Percentiles rank a stretch among this genome's conserved stretches.
Evolutionary conservation across 371 early-diverging fungal genomes (phyloP).

Genomic region (Coemansia sp.): DNA sequence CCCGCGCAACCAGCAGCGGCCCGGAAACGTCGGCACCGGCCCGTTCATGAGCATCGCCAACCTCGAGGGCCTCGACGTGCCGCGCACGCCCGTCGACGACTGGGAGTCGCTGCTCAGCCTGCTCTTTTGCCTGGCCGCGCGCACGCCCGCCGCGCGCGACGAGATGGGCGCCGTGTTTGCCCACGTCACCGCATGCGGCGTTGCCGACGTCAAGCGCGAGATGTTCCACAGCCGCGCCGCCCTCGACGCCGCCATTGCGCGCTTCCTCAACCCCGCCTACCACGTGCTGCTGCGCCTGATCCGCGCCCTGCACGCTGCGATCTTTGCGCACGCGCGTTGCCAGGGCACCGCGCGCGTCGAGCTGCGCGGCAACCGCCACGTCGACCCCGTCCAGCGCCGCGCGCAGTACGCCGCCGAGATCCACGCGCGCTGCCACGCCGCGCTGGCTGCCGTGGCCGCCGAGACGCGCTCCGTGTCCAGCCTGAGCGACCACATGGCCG

Average conservation of each 20-base stretch:
- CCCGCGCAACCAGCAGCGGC: constrained; percentile 15
- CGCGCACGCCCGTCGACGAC: constrained; percentile 42
- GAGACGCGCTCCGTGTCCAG: constrained; percentile 9
- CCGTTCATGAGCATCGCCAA: constrained; percentile 48
- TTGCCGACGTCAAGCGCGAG: constrained; percentile 36
- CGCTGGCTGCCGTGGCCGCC: constrained; percentile 5
- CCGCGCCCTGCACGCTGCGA: constrained; percentile 26
- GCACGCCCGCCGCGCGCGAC: constrained; percentile 12
- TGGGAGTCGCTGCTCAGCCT: constrained; percentile 42
- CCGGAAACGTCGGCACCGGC: constrained; percentile 36
- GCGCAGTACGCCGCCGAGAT: constrained; percentile 38
- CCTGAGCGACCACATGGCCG: constrained; percentile 19
- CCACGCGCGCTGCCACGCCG: constrained; percentile 24
- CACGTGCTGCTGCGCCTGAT: constrained; percentile 20
- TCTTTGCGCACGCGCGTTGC: constrained; percentile 35
- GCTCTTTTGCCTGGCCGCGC: constrained; percentile 38
- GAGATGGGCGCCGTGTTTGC: constrained; percentile 27
- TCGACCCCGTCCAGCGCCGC: constrained; percentile 39
- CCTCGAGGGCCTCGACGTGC: constrained; percentile 41
- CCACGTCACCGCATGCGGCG: constrained; percentile 13
- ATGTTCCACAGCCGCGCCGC: constrained; percentile 18
- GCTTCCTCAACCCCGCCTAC: constrained; percentile 25
- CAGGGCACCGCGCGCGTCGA: constrained; percentile 27
- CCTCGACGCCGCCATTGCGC: constrained; percentile 24
- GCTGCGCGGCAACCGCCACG: constrained; percentile 34